phyloP scores from a whole-genome alignment of 805 yeast species.

The Lipomyces sp. region DNA sequence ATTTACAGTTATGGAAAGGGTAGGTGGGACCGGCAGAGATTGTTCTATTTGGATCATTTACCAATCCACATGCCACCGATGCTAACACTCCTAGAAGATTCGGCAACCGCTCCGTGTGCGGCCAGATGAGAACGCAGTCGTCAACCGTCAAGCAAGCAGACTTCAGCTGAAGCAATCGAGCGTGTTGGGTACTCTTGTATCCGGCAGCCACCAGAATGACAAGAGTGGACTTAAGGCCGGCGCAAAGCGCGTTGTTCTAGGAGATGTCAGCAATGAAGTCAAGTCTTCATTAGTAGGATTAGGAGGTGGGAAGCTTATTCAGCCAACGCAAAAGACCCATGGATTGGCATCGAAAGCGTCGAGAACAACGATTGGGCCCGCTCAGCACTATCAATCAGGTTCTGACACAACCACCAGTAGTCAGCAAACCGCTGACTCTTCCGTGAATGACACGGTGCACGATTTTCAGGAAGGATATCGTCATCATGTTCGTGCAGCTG shows the following conservation, averaged over 20 bases:
- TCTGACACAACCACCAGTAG: conserved; percentile 1
- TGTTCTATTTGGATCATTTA: neutral
- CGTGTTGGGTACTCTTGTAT: conserved; percentile 6
- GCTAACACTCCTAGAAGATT: conserved; percentile 5
- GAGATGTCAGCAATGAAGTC: conserved; percentile 35
- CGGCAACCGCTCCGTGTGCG: conserved; percentile 32
- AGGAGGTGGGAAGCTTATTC: conserved; percentile 29
- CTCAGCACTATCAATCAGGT: neutral
- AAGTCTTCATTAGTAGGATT: conserved; percentile 2
- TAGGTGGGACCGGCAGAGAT: conserved; percentile 1
- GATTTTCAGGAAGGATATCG: conserved; percentile 16
- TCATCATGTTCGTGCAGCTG: conserved; percentile 29
- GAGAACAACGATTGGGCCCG: neutral
- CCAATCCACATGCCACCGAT: neutral
- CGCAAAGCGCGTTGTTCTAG: conserved; percentile 34
- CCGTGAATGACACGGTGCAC: conserved; percentile 1
- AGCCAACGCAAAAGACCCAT: conserved; percentile 13
- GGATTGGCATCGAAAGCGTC: conserved; percentile 1
- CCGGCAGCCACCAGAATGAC: conserved; percentile 12
- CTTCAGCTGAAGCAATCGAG: conserved; percentile 19
- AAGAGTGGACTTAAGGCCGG: conserved; percentile 34
- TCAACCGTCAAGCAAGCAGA: conserved; percentile 20
- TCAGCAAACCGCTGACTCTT: neutral
- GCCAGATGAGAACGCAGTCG: conserved; percentile 31
- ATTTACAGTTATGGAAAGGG: conserved; percentile 25